These are phyloP conservation scores for Yamadazyma paraphyllophila DNA, from an alignment of 805 yeast genomes.

Conservation along the genomic window DNA sequence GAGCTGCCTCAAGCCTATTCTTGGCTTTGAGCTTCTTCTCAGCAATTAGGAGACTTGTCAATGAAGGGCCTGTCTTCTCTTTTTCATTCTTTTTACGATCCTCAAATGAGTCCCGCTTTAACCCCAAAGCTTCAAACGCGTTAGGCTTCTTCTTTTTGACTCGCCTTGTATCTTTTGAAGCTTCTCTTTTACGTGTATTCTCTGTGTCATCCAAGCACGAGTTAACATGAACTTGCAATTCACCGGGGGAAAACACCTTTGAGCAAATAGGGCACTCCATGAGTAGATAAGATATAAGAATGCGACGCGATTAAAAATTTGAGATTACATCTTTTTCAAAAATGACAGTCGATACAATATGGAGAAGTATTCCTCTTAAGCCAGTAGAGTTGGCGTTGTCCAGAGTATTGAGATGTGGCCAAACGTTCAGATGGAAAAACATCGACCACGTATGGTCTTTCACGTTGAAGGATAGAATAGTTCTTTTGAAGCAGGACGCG, in stretches of 20 bases:
- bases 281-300: conserved; percentile 9
- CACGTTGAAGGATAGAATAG: conserved; percentile 55
- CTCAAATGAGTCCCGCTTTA: conserved; percentile 27
- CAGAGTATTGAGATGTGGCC: conserved; percentile 78
- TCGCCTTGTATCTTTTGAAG: not conserved
- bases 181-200: not conserved
- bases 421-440: conserved; percentile 78
- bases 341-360: conserved; percentile 25
- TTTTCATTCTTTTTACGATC: conserved; percentile 16
- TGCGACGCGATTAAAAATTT: conserved; percentile 5
- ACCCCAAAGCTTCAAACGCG: conserved; percentile 35
- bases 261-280: conserved; percentile 38
- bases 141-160: conserved; percentile 13
- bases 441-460: conserved; percentile 65
- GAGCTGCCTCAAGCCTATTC: conserved; percentile 10
- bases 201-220: conserved; percentile 36
- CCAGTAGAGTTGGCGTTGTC: conserved; percentile 53
- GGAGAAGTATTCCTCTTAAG: conserved; percentile 22
- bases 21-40: conserved; percentile 26
- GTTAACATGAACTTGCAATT: conserved; percentile 41
- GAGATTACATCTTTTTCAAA: not conserved
- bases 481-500: conserved; percentile 63
- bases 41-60: conserved; percentile 34
- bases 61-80: conserved; percentile 26
- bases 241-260: conserved; percentile 19